A percentile compares a stretch with the other conserved stretches of the same genome.
Evolutionary conservation across 2,329 filamentous ascomycete species (phyloP).

Genomic region (Tolypocladium guangdongense): DNA sequence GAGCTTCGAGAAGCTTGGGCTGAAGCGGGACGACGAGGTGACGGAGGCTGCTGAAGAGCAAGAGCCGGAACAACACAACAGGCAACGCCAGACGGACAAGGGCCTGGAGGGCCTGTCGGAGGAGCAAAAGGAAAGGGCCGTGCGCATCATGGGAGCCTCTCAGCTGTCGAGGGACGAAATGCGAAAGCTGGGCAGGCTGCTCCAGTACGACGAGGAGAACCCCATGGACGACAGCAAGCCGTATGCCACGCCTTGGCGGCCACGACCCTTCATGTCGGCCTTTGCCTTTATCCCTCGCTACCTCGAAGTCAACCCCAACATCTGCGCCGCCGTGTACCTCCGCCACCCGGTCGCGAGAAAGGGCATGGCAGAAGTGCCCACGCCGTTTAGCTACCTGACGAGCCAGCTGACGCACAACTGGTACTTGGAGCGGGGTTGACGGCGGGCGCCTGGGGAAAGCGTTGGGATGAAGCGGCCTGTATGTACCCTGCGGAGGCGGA

Average conservation of each 20-base stretch:
- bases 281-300: constrained; percentile 95
- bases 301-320: constrained; percentile 94
- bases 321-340: constrained; percentile 91
- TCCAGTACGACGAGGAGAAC: constrained; percentile 60
- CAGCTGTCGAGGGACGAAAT: constrained; percentile 38
- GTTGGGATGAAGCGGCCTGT: not conserved
- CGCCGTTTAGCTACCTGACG: constrained; percentile 61
- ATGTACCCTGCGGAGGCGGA: not conserved
- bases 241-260: constrained; percentile 84
- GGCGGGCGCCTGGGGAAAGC: not conserved
- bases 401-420: constrained; percentile 82
- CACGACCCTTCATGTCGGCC: constrained; percentile 74
- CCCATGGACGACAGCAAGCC: constrained; percentile 67
- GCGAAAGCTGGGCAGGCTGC: constrained; percentile 40
- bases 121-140: constrained; percentile 20
- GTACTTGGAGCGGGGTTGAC: constrained; percentile 75
- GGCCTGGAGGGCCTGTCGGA: constrained; percentile 22
- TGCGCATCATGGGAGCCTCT: constrained; percentile 20
- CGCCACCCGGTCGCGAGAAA: constrained; percentile 84
- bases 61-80: constrained; percentile 13
- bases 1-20: constrained; percentile 17
- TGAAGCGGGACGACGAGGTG: constrained; percentile 5
- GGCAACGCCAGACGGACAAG: constrained; percentile 21
- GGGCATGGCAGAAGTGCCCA: constrained; percentile 71
- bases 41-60: constrained; percentile 8